Conservation (phyloP, 2,329 filamentous ascomycete genomes). For the Fusarium sp. region DNA sequence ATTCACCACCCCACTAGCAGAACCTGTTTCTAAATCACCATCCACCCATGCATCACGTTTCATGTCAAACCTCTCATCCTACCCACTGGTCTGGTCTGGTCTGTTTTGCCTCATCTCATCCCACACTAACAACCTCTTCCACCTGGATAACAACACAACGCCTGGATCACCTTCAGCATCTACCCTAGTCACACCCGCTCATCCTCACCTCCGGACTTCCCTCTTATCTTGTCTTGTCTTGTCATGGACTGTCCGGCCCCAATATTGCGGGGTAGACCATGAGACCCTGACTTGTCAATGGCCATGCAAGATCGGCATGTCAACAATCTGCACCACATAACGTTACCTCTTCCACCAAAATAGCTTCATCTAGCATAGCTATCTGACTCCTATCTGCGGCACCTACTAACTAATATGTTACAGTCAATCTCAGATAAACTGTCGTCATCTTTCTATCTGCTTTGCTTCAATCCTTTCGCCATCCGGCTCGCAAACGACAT, state of each 20-base stretch:
- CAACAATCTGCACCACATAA: background rate
- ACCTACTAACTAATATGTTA: background rate
- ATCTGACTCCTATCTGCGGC: background rate
- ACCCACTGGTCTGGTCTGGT: background rate
- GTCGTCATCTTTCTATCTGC: background rate
- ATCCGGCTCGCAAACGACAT: slow-evolving; percentile 38
- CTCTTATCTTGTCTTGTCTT: slow-evolving; percentile 8
- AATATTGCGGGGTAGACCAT: slow-evolving; percentile 39
- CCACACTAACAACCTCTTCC: background rate
- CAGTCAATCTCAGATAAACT: background rate
- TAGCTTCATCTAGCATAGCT: slow-evolving; percentile 25
- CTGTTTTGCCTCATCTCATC: background rate
- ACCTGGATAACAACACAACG: background rate
- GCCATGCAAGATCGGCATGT: slow-evolving; percentile 16
- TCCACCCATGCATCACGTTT: background rate
- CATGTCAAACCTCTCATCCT: background rate
- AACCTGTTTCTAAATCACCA: background rate
- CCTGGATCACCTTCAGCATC: slow-evolving; percentile 3
- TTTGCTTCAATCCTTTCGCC: slow-evolving; percentile 13
- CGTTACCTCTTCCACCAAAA: slow-evolving; percentile 13
- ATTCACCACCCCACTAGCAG: background rate
- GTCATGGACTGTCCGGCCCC: slow-evolving; percentile 30
- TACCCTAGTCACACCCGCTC: slow-evolving; percentile 12
- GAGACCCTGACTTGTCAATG: slow-evolving; percentile 7
- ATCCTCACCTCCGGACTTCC: slow-evolving; percentile 17